Conservation (phyloP, 495 filamentous ascomycete genomes). For the Recurvomyces mirabilis region DNA sequence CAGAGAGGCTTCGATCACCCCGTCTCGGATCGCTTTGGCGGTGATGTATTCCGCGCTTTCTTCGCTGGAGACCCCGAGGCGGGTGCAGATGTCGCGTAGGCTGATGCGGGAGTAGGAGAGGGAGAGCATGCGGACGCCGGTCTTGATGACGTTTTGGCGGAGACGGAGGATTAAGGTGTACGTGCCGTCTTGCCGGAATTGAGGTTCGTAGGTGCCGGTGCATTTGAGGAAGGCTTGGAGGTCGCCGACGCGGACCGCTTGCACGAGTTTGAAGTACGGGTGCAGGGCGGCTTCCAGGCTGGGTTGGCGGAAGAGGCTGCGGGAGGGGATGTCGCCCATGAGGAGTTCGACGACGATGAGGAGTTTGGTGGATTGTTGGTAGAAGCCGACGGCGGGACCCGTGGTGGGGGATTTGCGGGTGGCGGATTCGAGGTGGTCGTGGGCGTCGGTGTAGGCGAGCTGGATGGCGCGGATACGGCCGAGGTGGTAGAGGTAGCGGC, state of each 20-base stretch:
- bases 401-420: constrained; percentile 91
- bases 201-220: constrained; percentile 64
- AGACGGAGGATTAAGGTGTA: constrained; percentile 91
- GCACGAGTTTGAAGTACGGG: constrained; percentile 85
- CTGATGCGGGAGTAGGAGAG: constrained; percentile 95
- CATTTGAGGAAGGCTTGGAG: constrained; percentile 80
- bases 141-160: constrained; percentile 98
- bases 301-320: constrained; percentile 79
- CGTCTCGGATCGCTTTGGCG: constrained; percentile 94
- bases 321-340: constrained; percentile 97
- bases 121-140: constrained; percentile 97
- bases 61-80: constrained; percentile 81
- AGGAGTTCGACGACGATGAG: constrained; percentile 89
- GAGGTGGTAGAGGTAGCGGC: constrained; percentile 89
- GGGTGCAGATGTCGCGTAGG: constrained; percentile 93
- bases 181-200: constrained; percentile 85
- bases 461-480: constrained; percentile 94
- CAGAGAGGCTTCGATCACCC: constrained; percentile 90
- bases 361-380: constrained; percentile 88
- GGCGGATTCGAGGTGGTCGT: constrained; percentile 80
- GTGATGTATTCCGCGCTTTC: constrained; percentile 98
- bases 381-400: constrained; percentile 79
- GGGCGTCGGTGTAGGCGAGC: constrained; percentile 91
- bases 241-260: constrained; percentile 89
- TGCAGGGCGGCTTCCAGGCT: constrained; percentile 74